Conservation (phyloP, 495 filamentous ascomycete species). For the Bacidia gigantensis region DNA sequence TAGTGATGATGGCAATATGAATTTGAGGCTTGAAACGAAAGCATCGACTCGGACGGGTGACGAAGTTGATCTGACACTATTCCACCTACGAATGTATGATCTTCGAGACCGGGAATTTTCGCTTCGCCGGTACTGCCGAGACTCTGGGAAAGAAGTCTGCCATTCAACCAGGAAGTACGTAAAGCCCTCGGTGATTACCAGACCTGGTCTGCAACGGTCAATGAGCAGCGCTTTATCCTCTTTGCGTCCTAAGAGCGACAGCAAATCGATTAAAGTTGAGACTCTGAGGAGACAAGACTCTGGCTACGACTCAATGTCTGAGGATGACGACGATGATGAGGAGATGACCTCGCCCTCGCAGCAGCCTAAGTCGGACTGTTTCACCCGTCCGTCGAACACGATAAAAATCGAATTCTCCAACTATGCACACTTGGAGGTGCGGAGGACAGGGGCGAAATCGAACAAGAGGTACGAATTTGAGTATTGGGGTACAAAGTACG, state of each 20-base stretch:
- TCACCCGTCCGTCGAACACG: slow-evolving; percentile 41
- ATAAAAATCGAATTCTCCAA: slow-evolving; percentile 92
- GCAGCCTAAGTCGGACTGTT: slow-evolving; percentile 7
- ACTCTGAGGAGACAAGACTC: slow-evolving; percentile 38
- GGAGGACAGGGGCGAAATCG: slow-evolving; percentile 51
- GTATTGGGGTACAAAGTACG: slow-evolving; percentile 79
- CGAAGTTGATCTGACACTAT: slow-evolving; percentile 63
- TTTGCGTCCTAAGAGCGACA: slow-evolving; percentile 45
- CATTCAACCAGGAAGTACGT: slow-evolving; percentile 63
- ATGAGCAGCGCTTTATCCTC: slow-evolving; percentile 61
- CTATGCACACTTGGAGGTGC: slow-evolving; percentile 84
- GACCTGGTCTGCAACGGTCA: slow-evolving; percentile 51
- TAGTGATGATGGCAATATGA: slow-evolving; percentile 90
- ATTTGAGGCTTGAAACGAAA: slow-evolving; percentile 76
- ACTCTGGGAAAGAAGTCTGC: slow-evolving; percentile 88
- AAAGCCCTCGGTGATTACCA: slow-evolving; percentile 33
- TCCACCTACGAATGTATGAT: slow-evolving; percentile 94
- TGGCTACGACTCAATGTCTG: slow-evolving; percentile 40
- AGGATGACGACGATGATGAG: slow-evolving; percentile 34
- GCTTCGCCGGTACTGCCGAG: slow-evolving; percentile 78
- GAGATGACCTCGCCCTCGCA: slow-evolving; percentile 21
- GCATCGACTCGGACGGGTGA: slow-evolving; percentile 42
- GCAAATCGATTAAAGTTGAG: slow-evolving; percentile 13
- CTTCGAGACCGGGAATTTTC: slow-evolving; percentile 78
- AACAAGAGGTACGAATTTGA: slow-evolving; percentile 78